These are phyloP conservation scores for Candida sithepensis DNA, from an alignment of 805 yeast genomes.

Conservation along the genomic window DNA sequence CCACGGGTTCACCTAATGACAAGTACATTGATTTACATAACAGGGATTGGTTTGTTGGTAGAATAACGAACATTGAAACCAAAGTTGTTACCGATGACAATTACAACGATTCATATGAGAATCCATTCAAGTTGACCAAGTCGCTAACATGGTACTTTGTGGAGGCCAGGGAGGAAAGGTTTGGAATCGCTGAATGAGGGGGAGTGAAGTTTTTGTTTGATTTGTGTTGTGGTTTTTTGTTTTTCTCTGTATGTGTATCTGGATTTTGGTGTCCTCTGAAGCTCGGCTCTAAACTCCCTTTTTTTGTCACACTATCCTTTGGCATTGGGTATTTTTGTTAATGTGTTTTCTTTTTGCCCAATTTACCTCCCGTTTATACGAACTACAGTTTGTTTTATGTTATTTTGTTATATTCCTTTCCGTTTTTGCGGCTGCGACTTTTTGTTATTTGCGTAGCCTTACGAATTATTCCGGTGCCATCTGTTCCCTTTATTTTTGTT, in stretches of 20 bases:
- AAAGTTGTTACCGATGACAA: conserved; percentile 46
- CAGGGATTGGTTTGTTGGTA: conserved; percentile 83
- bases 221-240: too few relatives aligned
- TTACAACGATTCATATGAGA: conserved; percentile 34
- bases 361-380: too few relatives aligned
- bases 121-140: conserved; percentile 63
- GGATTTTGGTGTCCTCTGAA: too few relatives aligned
- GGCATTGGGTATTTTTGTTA: too few relatives aligned
- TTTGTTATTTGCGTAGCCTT: background rate
- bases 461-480: background rate
- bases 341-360: too few relatives aligned
- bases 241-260: too few relatives aligned
- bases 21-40: conserved; percentile 28
- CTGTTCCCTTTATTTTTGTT: background rate
- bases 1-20: conserved; percentile 4
- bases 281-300: too few relatives aligned
- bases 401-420: too few relatives aligned
- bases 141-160: conserved; percentile 66
- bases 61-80: conserved; percentile 56
- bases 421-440: too few relatives aligned
- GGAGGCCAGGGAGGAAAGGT: conserved; percentile 45
- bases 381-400: too few relatives aligned
- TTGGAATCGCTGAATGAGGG: conserved; percentile 3
- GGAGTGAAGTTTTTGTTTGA: too few relatives aligned
- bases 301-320: too few relatives aligned